These are phyloP conservation scores for Phialemoniopsis sp. DNA, from an alignment of 2,329 filamentous ascomycete genomes.

Conservation along the genomic window DNA sequence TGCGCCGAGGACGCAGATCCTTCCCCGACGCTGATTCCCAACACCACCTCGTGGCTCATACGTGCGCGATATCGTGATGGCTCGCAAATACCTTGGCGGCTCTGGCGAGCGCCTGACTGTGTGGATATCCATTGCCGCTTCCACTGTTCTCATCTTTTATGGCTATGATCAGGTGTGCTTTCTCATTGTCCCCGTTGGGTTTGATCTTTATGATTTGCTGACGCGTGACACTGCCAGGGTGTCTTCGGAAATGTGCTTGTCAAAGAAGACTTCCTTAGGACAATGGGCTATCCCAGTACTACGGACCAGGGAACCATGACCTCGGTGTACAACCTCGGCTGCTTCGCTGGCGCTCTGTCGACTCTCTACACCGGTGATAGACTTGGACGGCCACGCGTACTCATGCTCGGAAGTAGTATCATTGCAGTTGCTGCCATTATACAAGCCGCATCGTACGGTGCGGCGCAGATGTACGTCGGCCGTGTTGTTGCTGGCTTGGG, in stretches of 20 bases:
- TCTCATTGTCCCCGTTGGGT: no score
- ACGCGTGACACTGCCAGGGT: constrained; percentile 10
- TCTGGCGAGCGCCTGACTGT: constrained; percentile 44
- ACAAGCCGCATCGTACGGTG: constrained; percentile 6
- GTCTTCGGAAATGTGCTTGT: constrained; percentile 23
- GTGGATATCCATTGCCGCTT: constrained; percentile 46
- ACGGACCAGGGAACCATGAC: constrained; percentile 12
- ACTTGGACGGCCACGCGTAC: constrained; percentile 11
- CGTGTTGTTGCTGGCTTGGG: constrained; percentile 11
- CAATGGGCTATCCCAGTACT: constrained; percentile 9
- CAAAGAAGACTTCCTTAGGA: constrained; percentile 16
- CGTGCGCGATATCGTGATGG: no score
- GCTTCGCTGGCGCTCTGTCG: constrained; percentile 13
- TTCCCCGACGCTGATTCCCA: no score
- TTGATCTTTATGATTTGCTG: no score
- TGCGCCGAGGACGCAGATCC: no score
- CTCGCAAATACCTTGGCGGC: constrained; percentile 40
- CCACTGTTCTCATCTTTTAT: constrained; percentile 45
- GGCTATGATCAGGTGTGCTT: constrained; percentile 32
- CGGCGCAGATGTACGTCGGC: constrained; percentile 11
- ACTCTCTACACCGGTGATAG: constrained; percentile 13
- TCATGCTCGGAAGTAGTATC: constrained; percentile 14
- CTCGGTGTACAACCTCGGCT: constrained; percentile 14
- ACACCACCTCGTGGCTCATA: no score
- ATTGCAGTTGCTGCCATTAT: constrained; percentile 10